Evolutionary conservation across 2,329 filamentous ascomycete genomes (phyloP).

Genomic region (Cladosporium phlei): DNA sequence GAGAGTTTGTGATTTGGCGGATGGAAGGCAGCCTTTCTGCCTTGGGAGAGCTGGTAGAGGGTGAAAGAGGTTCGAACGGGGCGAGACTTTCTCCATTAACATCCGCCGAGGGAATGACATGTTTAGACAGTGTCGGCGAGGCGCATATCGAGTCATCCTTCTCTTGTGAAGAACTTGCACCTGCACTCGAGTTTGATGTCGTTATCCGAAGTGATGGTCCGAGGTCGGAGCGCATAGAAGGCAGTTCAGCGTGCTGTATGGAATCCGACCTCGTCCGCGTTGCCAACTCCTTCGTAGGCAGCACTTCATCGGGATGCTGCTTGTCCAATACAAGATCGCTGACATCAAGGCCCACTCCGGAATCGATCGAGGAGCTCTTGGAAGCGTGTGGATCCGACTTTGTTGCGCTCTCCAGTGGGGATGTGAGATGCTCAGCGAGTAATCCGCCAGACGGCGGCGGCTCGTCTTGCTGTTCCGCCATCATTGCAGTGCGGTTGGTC

Average conservation of each 20-base stretch:
- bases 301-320: neutral
- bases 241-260: neutral
- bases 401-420: neutral
- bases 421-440: neutral
- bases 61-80: slow-evolving; percentile 22
- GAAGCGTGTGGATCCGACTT: neutral
- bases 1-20: slow-evolving; percentile 25
- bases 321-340: neutral
- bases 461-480: slow-evolving; percentile 1
- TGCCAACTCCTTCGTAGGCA: neutral
- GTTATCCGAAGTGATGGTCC: neutral
- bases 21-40: slow-evolving; percentile 30
- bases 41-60: slow-evolving; percentile 19
- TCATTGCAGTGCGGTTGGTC: neutral
- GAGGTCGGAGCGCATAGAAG: neutral
- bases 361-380: neutral
- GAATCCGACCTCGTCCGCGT: slow-evolving; percentile 1
- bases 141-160: slow-evolving; percentile 14
- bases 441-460: neutral
- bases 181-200: neutral
- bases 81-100: slow-evolving; percentile 18
- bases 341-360: neutral
- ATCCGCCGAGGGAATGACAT: slow-evolving; percentile 15
- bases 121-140: slow-evolving; percentile 10
- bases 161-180: neutral